Base-by-base conservation (phyloP, 129 eudicot genomes). In the Helianthus annuus region DNA sequence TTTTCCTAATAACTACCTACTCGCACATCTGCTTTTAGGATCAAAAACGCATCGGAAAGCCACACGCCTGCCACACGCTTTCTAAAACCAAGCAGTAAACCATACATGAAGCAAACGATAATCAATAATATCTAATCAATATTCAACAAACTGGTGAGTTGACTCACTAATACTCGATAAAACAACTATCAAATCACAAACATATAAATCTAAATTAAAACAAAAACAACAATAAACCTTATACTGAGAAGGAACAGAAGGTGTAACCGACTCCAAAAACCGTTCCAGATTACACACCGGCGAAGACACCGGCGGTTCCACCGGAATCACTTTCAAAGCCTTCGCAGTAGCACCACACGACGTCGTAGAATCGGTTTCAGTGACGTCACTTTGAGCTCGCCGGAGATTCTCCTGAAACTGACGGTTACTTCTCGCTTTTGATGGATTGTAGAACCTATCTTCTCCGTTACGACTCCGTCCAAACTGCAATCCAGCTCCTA, bases 401-500 rank as follows among this genome's bases (percentile, higher is more conserved):
- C 82, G 80, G 46, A 83, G 55, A 63, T 75, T 80, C 42, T 86
- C 93, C 39, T 75, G 83, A 58, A 82, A 77, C 52, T 68, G 83
- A 32, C 78, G 83, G 16, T 80, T 80, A 66, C 83, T 79, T 71
- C 96, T 84, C 14, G 91, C 87, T 70, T 82, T 90, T 4, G 88
- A 85, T 49, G 92, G 89, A 73, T 83, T 85, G 75, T 87, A 84
- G 71, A 87, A 87, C 64, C 97, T 87, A 78, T 94, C 99, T 12
- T 86, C 97, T 46, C 93, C 92, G 16, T 82, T 82, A 36, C 89
- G 83, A 68, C 82, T 90, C 60, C 93, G 70, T 24, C 81, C 91
- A 62, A 90, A 90, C 81, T 90, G 96, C 62, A 94, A 78, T 74
- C 97, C 99, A 66, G 95, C 87, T 15, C 98, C 90, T 58, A 85